Conservation (phyloP, 306 rosid species). For the Sicyos baderoa region DNA sequence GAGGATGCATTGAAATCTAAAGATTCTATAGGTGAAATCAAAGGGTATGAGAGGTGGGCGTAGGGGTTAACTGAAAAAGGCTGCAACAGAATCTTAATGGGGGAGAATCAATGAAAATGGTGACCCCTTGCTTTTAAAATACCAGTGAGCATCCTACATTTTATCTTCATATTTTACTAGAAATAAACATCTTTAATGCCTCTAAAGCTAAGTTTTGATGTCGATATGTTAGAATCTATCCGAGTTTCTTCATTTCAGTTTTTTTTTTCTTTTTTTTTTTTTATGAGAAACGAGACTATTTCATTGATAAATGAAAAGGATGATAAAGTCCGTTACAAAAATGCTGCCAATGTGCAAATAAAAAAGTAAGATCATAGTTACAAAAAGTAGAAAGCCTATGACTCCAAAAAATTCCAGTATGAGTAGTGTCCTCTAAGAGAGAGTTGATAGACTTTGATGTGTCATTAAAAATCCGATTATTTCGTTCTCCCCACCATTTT, state of each 20-base stretch:
- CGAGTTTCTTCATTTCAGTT: slow-evolving; percentile 13
- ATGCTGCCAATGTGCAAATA: no score
- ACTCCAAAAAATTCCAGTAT: no score
- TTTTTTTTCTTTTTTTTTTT: no score
- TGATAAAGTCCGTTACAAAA: no score
- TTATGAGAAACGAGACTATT: no score
- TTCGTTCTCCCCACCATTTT: no score
- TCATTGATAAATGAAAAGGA: no score
- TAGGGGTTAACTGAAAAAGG: slow-evolving; percentile 3
- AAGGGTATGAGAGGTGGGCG: slow-evolving; percentile 12
- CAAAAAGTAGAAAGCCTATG: no score
- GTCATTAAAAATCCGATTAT: no score
- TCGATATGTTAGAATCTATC: slow-evolving; percentile 16
- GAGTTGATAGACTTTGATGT: no score
- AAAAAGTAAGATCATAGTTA: no score
- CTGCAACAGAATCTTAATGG: slow-evolving; percentile 10
- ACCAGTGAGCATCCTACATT: slow-evolving; percentile 7
- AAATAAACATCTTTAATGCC: slow-evolving; percentile 16
- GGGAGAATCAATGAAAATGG: slow-evolving; percentile 20
- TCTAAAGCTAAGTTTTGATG: slow-evolving; percentile 8
- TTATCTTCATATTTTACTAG: slow-evolving; percentile 11
- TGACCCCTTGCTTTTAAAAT: slow-evolving; percentile 19
- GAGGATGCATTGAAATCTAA: slow-evolving; percentile 24
- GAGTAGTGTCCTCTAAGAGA: no score
- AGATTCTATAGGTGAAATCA: slow-evolving; percentile 21